Conservation (phyloP, 2,329 filamentous ascomycete genomes). For the Sclerotinia sclerotiorum region DNA sequence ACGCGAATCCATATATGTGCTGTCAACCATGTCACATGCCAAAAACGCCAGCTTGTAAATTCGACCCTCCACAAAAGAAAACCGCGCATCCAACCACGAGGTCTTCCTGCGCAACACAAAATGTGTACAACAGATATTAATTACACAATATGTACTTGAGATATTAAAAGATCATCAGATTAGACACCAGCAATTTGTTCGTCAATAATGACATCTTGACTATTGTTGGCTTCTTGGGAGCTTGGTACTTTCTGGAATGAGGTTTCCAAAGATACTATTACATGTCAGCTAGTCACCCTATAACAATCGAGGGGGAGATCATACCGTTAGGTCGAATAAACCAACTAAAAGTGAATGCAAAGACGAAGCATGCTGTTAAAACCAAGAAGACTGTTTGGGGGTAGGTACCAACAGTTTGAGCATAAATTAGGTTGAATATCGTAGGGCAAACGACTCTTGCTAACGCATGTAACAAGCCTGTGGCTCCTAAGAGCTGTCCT, state of each 20-base stretch:
- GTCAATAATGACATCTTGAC: constrained; percentile 29
- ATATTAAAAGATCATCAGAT: neutral
- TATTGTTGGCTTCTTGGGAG: constrained; percentile 4
- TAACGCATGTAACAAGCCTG: constrained; percentile 80
- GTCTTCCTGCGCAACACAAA: neutral
- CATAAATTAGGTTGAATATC: constrained; percentile 84
- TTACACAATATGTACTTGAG: neutral
- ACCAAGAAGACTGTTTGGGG: constrained; percentile 83
- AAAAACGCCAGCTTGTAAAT: neutral
- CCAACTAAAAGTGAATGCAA: constrained; percentile 66
- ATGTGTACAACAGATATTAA: neutral
- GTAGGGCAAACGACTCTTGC: constrained; percentile 76
- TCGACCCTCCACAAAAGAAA: neutral
- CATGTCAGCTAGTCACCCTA: constrained; percentile 12
- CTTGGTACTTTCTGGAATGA: constrained; percentile 1
- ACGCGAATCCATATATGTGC: neutral
- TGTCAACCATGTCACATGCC: neutral
- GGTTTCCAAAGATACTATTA: constrained; percentile 30
- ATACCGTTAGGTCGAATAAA: constrained; percentile 73
- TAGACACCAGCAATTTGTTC: constrained; percentile 30
- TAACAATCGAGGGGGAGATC: constrained; percentile 41
- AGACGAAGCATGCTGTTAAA: constrained; percentile 63
- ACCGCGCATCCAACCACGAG: neutral
- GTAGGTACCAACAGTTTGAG: constrained; percentile 72
- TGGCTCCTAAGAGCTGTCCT: constrained; percentile 85